These are phyloP conservation scores for Macrophomina tecta DNA, from an alignment of 2,329 filamentous ascomycete genomes.

Conservation along the genomic window DNA sequence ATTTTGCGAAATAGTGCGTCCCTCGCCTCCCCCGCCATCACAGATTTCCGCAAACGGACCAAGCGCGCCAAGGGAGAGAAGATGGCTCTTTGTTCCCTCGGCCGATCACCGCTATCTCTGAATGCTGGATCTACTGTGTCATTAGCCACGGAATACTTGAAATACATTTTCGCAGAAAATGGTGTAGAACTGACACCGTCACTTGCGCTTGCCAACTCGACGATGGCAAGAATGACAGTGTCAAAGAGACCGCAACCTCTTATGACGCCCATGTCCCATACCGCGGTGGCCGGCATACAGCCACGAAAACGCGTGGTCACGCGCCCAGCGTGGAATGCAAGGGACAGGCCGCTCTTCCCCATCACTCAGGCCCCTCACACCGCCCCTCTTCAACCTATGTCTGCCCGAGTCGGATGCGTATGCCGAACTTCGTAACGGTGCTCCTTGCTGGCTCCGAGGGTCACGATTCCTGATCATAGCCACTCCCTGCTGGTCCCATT, in stretches of 20 bases:
- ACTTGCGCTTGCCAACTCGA: neutral
- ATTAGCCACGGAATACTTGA: neutral
- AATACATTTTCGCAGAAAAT: neutral
- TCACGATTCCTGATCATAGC: neutral
- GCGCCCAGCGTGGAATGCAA: slow-evolving; percentile 1
- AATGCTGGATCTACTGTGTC: neutral
- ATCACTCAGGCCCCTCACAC: neutral
- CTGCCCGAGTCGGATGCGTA: neutral
- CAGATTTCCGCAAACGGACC: slow-evolving; percentile 5
- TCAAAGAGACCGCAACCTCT: no score
- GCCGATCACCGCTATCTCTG: neutral
- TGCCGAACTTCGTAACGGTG: neutral
- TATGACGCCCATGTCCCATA: neutral
- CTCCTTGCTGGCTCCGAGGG: neutral
- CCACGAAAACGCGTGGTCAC: slow-evolving; percentile 7
- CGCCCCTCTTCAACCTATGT: neutral
- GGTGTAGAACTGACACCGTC: neutral
- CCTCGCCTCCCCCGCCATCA: slow-evolving; percentile 24
- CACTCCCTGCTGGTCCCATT: neutral
- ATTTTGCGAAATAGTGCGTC: neutral
- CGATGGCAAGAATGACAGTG: neutral
- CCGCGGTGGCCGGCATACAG: slow-evolving; percentile 4
- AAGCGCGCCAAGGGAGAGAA: neutral
- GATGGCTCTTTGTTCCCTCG: slow-evolving; percentile 9
- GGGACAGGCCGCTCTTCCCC: neutral